Percentiles rank a stretch among this genome's conserved stretches.
These are phyloP conservation scores for Porogramme epimiltina DNA, from an alignment of 1,284 basidiomycete species.

Conservation along the genomic window DNA sequence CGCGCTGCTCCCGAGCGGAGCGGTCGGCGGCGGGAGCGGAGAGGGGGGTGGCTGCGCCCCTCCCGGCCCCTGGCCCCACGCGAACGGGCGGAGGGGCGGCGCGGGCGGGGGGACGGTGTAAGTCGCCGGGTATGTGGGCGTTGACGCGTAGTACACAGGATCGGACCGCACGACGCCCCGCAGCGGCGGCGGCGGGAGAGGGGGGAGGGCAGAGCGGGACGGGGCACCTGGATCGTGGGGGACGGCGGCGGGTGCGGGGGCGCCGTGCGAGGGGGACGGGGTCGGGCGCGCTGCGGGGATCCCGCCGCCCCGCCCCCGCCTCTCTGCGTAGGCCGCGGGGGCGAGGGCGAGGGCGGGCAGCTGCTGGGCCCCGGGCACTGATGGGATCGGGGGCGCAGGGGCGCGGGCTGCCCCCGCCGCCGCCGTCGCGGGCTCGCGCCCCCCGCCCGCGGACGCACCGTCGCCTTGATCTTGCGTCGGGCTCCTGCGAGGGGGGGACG, in stretches of 20 bases:
- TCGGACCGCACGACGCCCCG: constrained; percentile 13
- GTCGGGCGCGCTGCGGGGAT: constrained; percentile 4
- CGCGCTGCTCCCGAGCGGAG: background rate
- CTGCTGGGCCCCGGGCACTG: constrained; percentile 9
- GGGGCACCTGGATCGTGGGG: constrained; percentile 8
- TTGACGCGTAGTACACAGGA: constrained; percentile 15
- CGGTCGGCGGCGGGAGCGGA: background rate
- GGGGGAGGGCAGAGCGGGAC: constrained; percentile 3
- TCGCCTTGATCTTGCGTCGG: constrained; percentile 7
- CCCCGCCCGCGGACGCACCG: background rate
- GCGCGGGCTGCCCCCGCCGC: background rate
- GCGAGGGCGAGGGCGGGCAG: constrained; percentile 17
- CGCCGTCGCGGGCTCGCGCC: background rate
- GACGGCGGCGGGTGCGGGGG: too few relatives aligned
- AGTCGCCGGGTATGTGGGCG: constrained; percentile 1
- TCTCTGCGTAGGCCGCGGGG: constrained; percentile 16
- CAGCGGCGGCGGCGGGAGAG: constrained; percentile 8
- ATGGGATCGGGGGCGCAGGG: constrained; percentile 6
- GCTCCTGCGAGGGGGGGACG: constrained; percentile 32
- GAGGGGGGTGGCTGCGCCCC: background rate
- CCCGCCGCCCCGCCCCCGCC: constrained; percentile 2
- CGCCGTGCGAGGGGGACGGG: constrained; percentile 7
- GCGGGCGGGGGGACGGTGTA: constrained; percentile 10
- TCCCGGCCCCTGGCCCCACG: constrained; percentile 3
- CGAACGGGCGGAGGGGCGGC: constrained; percentile 18